These are phyloP conservation scores for Globisporangium heterothallicum DNA, from an alignment of 352 stramenopile species.

Conservation along the genomic window DNA sequence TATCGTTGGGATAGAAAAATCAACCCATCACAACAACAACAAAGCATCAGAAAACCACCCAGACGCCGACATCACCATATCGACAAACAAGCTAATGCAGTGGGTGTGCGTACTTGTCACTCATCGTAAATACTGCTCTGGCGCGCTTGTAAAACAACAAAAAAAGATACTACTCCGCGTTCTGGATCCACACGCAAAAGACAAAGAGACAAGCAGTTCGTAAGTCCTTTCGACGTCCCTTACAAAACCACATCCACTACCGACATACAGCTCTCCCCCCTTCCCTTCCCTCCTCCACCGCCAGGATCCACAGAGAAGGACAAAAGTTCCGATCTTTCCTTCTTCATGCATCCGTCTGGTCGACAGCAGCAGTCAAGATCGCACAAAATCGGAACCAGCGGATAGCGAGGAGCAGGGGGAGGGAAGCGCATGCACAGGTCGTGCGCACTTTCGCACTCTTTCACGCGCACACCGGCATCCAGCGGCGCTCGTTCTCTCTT, in stretches of 20 bases:
- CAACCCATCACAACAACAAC: conserved; percentile 5
- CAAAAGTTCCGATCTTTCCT: too few species aligned
- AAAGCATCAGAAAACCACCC: conserved; percentile 1
- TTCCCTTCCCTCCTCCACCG: too few species aligned
- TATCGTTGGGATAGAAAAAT: conserved; percentile 27
- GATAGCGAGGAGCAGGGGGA: too few species aligned
- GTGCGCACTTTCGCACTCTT: too few species aligned
- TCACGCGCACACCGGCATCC: not conserved
- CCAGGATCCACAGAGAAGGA: too few species aligned
- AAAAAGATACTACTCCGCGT: not conserved
- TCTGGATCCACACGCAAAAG: not conserved
- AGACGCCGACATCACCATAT: not conserved
- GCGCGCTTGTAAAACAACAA: not conserved
- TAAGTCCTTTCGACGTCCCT: too few species aligned
- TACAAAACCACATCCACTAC: not conserved
- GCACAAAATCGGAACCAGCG: too few species aligned
- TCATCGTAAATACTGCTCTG: conserved; percentile 3
- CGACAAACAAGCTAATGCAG: not conserved
- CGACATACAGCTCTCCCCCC: not conserved
- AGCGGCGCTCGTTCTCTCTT: not conserved
- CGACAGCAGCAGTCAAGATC: too few species aligned
- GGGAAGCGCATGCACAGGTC: not conserved
- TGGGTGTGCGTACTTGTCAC: conserved; percentile 6
- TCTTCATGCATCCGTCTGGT: too few species aligned
- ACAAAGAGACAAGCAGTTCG: too few species aligned